Evolutionary conservation across 176 grass and related monocot genomes (phyloP).

Genomic region (Oryza rufipogon): DNA sequence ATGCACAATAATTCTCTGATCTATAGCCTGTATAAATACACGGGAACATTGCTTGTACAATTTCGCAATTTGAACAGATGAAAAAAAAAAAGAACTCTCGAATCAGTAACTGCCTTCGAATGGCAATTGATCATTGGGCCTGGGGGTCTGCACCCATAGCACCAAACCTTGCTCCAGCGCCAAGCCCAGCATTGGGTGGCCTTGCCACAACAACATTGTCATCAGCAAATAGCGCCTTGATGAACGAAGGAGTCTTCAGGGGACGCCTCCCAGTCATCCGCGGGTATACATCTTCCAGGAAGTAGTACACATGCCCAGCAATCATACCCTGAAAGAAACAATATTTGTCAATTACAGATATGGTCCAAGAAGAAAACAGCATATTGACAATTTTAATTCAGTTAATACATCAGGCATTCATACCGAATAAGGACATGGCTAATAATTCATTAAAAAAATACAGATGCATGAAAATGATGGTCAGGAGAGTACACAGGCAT

Average conservation of each 20-base stretch:
- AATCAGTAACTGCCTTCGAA: not conserved
- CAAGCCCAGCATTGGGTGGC: constrained; percentile 47
- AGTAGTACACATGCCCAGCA: constrained; percentile 95
- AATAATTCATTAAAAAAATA: not conserved
- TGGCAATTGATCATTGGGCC: constrained; percentile 34
- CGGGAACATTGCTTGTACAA: constrained; percentile 41
- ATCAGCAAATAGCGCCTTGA: constrained; percentile 86
- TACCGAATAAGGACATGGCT: not conserved
- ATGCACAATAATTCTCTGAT: constrained; percentile 60
- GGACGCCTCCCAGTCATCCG: constrained; percentile 80
- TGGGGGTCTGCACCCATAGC: constrained; percentile 38
- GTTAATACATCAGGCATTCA: not conserved
- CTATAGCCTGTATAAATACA: constrained; percentile 50
- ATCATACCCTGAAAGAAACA: constrained; percentile 82
- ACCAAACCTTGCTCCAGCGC: constrained; percentile 54
- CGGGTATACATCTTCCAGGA: constrained; percentile 92
- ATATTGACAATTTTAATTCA: not conserved
- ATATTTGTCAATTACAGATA: not conserved
- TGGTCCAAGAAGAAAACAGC: not conserved
- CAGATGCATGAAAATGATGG: not conserved
- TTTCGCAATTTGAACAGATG: constrained; percentile 31
- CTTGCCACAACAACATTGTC: constrained; percentile 67
- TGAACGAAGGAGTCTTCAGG: constrained; percentile 83
- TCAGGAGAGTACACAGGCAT: not conserved
- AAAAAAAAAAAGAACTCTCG: constrained; percentile 2